Evolutionary conservation across 176 grass and related monocot species (phyloP), one percentile per base, ranked within the genome.

Genomic region (Musa acuminata): DNA sequence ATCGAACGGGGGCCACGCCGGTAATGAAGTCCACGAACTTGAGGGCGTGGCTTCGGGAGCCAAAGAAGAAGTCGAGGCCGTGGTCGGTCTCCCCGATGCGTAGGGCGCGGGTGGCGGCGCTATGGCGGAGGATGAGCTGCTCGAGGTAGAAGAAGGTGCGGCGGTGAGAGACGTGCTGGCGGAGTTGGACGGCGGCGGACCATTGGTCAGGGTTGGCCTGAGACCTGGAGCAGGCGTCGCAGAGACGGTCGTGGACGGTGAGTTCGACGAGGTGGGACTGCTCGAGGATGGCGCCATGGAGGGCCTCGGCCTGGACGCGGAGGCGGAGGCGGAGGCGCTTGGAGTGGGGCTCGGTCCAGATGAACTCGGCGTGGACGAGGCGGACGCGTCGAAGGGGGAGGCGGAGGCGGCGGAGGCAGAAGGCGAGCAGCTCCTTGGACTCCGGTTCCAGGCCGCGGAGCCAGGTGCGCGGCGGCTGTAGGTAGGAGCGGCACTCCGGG

Each of bases 331-430:
- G 87, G 73, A 96, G 83, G 76, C 89, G 93, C 87, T 96, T 96
- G 82, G 93, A 96, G 84, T 96, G 93, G 59, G 89, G 93, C 76
- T 96, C 93, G 43, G 89, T 92, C 83, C 92, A 96, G 77, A 90
- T 82, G 71, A 96, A 96, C 85, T 90, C 89, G n/a, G 93, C 87
- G 71, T 85, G 83, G 67, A 83, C 83, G 57, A 96, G 85, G 50
- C 84, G 85, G 57, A 96, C 81, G 35, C 76, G 79, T 69, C 89
- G 89, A 29, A 79, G 80, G 17, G 89, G 85, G 58, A 90, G 87
- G 67, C 79, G 86, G 80, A 96, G 74, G 70, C 85, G 89, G 85
- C 88, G 87, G 3, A 96, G 84, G 60, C 87, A 85, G 86, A 96
- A 90, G 69, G 88, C 77, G 75, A 96, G 81, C 72, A 96, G 93